phyloP scores from a whole-genome alignment of 805 yeast species.

The Sugiyamaella chiloensis region DNA sequence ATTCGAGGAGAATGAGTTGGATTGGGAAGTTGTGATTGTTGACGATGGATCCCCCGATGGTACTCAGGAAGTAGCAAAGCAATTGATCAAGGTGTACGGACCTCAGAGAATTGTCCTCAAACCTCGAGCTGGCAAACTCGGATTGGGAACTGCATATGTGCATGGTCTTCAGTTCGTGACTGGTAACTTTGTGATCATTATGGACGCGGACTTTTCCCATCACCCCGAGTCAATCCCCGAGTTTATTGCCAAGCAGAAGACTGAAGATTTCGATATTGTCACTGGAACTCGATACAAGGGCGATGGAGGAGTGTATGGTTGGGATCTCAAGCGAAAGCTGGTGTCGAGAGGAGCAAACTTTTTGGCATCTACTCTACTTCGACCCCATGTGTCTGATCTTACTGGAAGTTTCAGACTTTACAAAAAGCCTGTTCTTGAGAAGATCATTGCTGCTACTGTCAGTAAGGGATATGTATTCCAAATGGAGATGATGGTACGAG shows the following conservation, averaged over 20 bases:
- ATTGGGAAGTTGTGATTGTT: conserved; percentile 76
- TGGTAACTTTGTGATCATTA: conserved; percentile 72
- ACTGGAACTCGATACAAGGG: conserved; percentile 71
- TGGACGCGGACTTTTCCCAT: conserved; percentile 84
- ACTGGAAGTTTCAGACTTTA: conserved; percentile 77
- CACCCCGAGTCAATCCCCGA: conserved; percentile 78
- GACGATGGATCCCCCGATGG: conserved; percentile 83
- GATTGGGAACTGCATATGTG: conserved; percentile 77
- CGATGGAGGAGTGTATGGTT: conserved; percentile 78
- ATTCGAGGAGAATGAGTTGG: conserved; percentile 50
- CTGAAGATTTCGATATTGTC: conserved; percentile 39
- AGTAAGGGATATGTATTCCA: conserved; percentile 82
- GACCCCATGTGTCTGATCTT: conserved; percentile 70
- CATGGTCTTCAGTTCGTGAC: conserved; percentile 70
- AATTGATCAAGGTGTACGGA: conserved; percentile 47
- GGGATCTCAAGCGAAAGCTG: conserved; percentile 77
- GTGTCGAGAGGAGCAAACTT: conserved; percentile 80
- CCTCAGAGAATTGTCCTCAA: conserved; percentile 57
- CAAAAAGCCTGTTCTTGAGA: conserved; percentile 63
- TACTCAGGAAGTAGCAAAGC: conserved; percentile 66
- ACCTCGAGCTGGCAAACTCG: conserved; percentile 74
- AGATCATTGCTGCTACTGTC: conserved; percentile 62
- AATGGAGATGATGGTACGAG: conserved; percentile 87
- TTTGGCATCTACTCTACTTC: conserved; percentile 64
- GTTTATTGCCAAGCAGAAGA: conserved; percentile 60